These are phyloP conservation scores for Pilaira anomala DNA, from an alignment of 192 early-diverging fungal species.

Conservation along the genomic window DNA sequence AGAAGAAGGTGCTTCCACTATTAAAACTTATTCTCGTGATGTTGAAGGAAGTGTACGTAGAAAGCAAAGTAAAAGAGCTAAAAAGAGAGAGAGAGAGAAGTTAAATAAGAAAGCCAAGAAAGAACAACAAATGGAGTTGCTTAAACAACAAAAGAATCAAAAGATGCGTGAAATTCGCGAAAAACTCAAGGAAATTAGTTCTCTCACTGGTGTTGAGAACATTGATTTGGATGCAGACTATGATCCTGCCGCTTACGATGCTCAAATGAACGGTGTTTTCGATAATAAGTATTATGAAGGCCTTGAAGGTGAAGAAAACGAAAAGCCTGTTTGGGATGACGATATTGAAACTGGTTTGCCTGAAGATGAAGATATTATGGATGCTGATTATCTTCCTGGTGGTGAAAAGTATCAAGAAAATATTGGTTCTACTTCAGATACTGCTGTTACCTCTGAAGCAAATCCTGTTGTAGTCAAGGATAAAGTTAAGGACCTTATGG, in stretches of 20 bases:
- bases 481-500: slow-evolving; percentile 70
- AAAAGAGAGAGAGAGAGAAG: slow-evolving; percentile 65
- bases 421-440: slow-evolving; percentile 36
- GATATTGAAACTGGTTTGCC: slow-evolving; percentile 59
- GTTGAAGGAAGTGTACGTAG: slow-evolving; percentile 81
- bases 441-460: slow-evolving; percentile 22
- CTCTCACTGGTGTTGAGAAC: slow-evolving; percentile 80
- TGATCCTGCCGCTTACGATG: slow-evolving; percentile 82
- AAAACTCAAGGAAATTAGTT: slow-evolving; percentile 79
- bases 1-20: slow-evolving; percentile 68
- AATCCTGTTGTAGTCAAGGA: slow-evolving; percentile 36
- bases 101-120: slow-evolving; percentile 76
- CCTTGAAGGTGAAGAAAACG: slow-evolving; percentile 51
- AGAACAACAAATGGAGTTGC: slow-evolving; percentile 70
- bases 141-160: slow-evolving; percentile 88
- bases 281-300: slow-evolving; percentile 65
- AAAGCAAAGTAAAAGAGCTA: slow-evolving; percentile 76
- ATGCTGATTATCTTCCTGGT: slow-evolving; percentile 83
- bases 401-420: slow-evolving; percentile 58
- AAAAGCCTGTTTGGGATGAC: slow-evolving; percentile 87
- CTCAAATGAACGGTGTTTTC: slow-evolving; percentile 81
- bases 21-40: slow-evolving; percentile 78
- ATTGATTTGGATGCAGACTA: slow-evolving; percentile 91
- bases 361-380: slow-evolving; percentile 80
- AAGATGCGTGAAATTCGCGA: slow-evolving; percentile 86